Percentiles rank a stretch among this genome's conserved stretches.
phyloP scores from a whole-genome alignment of 169 alveolate species.

The Besnoitia besnoiti region DNA sequence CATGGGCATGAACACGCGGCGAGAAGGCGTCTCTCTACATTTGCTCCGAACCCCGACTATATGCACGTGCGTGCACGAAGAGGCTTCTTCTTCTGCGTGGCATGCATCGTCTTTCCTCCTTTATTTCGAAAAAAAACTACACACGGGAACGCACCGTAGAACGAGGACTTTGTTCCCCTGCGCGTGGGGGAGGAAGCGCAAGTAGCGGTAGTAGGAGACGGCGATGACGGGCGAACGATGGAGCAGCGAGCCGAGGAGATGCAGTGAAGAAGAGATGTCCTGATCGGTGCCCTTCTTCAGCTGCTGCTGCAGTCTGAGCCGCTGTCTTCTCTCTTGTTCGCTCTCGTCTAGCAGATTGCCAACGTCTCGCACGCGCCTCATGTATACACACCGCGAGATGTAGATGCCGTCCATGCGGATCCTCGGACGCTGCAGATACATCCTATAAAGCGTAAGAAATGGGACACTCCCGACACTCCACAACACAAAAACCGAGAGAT shows the following conservation, averaged over 20 bases:
- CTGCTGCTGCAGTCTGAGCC: constrained; percentile 53
- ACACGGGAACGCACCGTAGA: constrained; percentile 29
- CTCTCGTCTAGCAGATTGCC: constrained; percentile 40
- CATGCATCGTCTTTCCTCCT: too few relatives aligned
- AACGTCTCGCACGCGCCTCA: constrained; percentile 46
- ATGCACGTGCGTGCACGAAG: too few relatives aligned
- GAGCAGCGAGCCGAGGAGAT: neutral
- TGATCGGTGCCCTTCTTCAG: constrained; percentile 52
- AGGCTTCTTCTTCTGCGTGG: too few relatives aligned
- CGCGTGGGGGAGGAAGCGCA: constrained; percentile 41
- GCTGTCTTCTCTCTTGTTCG: constrained; percentile 29
- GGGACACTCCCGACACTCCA: too few relatives aligned
- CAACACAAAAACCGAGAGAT: too few relatives aligned
- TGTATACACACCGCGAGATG: constrained; percentile 39
- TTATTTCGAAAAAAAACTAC: too few relatives aligned
- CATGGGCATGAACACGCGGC: too few relatives aligned
- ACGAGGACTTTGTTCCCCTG: constrained; percentile 26
- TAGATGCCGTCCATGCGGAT: constrained; percentile 56
- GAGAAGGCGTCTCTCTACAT: too few relatives aligned
- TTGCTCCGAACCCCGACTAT: neutral
- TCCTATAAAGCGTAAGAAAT: too few relatives aligned
- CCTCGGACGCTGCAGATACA: constrained; percentile 43
- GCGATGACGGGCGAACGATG: constrained; percentile 49
- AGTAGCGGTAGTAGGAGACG: constrained; percentile 38
- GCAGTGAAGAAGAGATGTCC: constrained; percentile 8